A percentile compares a stretch with the other conserved stretches of the same genome.
phyloP scores from a whole-genome alignment of 495 filamentous ascomycete genomes.

The Lasiosphaeria miniovina region DNA sequence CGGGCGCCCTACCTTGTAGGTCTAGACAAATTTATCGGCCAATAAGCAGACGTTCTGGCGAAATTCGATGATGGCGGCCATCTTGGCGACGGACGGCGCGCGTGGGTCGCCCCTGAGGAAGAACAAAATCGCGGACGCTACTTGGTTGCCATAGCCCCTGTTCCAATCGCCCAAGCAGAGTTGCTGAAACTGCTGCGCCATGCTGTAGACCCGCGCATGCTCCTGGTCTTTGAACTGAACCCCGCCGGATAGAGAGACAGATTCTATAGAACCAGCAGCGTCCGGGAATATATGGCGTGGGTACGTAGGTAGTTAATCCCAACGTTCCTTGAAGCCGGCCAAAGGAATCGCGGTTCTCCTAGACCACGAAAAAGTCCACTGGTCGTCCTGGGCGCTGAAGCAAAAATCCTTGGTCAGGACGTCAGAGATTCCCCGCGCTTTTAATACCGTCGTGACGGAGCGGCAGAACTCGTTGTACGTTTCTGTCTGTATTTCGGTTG shows the following conservation, averaged over 20 bases:
- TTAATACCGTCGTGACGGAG: background rate
- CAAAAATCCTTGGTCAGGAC: background rate
- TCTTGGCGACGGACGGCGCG: no score
- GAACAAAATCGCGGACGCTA: background rate
- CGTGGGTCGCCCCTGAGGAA: no score
- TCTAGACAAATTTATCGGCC: no score
- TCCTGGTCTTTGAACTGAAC: conserved; percentile 1
- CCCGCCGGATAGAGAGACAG: no score
- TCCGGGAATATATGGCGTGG: conserved; percentile 3
- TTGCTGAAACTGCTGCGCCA: conserved; percentile 6
- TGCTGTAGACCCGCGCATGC: conserved; percentile 5
- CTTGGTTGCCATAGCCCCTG: background rate
- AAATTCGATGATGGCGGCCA: no score
- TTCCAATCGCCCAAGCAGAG: conserved; percentile 5
- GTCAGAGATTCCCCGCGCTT: background rate
- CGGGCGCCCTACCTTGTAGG: no score
- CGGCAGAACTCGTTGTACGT: conserved; percentile 11
- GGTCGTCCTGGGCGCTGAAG: conserved; percentile 9
- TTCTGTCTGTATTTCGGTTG: conserved; percentile 6
- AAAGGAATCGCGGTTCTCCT: no score
- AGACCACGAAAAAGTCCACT: conserved; percentile 11
- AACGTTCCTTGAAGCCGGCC: conserved; percentile 12
- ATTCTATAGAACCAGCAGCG: background rate
- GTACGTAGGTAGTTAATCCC: conserved; percentile 9
- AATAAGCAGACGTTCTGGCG: no score